Conservation (phyloP, 23 red algal genomes). For the Agarophyton chilense region DNA sequence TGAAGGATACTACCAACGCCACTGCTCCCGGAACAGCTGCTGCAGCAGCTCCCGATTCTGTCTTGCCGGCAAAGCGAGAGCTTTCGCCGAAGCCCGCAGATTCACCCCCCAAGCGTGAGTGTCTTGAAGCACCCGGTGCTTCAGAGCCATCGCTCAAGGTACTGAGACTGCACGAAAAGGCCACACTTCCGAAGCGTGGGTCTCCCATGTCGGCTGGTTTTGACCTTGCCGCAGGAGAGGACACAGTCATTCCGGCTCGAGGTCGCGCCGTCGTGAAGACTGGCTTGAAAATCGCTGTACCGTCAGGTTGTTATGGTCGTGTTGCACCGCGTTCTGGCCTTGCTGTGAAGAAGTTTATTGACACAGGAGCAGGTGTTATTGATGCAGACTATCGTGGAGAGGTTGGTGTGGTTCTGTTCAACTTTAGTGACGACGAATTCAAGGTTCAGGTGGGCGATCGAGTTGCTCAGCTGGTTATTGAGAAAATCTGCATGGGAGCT, state of each 20-base stretch:
- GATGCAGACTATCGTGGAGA: constrained; percentile 91
- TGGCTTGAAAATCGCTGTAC: constrained; percentile 77
- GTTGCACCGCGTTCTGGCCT: constrained; percentile 89
- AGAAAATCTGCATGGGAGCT: constrained; percentile 64
- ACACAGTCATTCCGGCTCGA: constrained; percentile 56
- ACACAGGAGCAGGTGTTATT: constrained; percentile 91
- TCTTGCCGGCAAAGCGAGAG: constrained; percentile 45
- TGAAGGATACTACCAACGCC: constrained; percentile 3
- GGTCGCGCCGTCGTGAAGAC: constrained; percentile 80
- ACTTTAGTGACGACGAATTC: constrained; percentile 79
- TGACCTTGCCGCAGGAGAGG: constrained; percentile 69
- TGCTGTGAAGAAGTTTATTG: constrained; percentile 76
- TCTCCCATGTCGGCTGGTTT: constrained; percentile 80
- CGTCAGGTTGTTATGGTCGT: constrained; percentile 76
- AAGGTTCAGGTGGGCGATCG: constrained; percentile 70
- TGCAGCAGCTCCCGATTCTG: neutral
- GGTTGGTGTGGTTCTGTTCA: constrained; percentile 89
- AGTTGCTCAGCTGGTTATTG: constrained; percentile 89
- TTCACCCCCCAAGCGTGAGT: constrained; percentile 29
- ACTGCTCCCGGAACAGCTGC: neutral
- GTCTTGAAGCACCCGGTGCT: neutral
- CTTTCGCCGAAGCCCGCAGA: neutral
- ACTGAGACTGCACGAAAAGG: constrained; percentile 47
- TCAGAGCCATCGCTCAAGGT: constrained; percentile 48
- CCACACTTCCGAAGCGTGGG: constrained; percentile 58